phyloP scores from a whole-genome alignment of 2,329 filamentous ascomycete species.

The Stachybotrys chlorohalonatus region DNA sequence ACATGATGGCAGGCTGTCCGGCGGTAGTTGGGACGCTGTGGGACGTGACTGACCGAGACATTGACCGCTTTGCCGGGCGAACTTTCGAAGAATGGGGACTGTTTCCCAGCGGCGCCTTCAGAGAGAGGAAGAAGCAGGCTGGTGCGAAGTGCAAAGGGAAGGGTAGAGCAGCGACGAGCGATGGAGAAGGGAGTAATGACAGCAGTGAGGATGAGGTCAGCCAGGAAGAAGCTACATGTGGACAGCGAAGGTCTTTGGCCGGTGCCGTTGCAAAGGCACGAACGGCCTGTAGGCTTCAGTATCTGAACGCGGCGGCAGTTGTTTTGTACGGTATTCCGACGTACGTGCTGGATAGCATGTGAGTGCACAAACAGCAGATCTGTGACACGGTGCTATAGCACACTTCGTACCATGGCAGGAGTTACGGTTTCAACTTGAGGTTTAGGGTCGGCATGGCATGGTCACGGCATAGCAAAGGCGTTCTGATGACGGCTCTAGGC shows the following conservation, averaged over 20 bases:
- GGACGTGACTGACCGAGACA: conserved; percentile 97
- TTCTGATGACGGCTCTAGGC: too few relatives aligned
- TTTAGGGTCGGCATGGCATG: too few relatives aligned
- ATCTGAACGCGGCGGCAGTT: conserved; percentile 87
- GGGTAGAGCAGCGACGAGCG: conserved; percentile 13
- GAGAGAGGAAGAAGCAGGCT: conserved; percentile 14
- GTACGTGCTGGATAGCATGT: conserved; percentile 44
- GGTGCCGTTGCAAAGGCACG: conserved; percentile 71
- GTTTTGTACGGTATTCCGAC: conserved; percentile 94
- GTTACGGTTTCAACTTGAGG: too few relatives aligned
- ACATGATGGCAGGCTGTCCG: conserved; percentile 79
- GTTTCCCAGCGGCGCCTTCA: conserved; percentile 38
- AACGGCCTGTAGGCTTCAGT: conserved; percentile 74
- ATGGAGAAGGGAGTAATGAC: conserved; percentile 12
- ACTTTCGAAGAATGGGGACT: conserved; percentile 85
- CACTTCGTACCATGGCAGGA: too few relatives aligned
- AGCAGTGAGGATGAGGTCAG: conserved; percentile 13
- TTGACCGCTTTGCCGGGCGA: conserved; percentile 79
- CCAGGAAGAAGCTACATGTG: background rate
- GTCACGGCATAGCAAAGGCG: too few relatives aligned
- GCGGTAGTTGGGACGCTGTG: conserved; percentile 88
- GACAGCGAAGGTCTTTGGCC: conserved; percentile 49
- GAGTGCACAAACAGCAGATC: background rate
- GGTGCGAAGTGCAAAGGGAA: conserved; percentile 17
- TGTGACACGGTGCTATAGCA: background rate